Percentiles rank a stretch among this genome's conserved stretches.
These are phyloP conservation scores for Thymus quinquecostatus DNA, from an alignment of 257 asterid genomes.

Conservation along the genomic window DNA sequence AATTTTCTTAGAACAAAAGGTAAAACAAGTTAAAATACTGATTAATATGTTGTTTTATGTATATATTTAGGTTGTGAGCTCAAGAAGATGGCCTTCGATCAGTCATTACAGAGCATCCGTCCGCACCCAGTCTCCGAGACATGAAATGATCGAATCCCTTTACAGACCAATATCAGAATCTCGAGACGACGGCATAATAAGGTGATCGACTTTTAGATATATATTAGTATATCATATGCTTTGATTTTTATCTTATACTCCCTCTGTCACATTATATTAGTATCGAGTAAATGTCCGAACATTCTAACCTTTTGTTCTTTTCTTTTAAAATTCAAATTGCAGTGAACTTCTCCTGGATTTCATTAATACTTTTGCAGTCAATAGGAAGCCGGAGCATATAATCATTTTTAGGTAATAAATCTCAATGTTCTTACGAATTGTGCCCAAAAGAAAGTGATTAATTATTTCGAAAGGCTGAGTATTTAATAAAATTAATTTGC, in stretches of 20 bases:
- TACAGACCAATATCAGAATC: conserved; percentile 61
- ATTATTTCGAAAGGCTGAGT: no score
- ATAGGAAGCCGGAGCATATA: conserved; percentile 84
- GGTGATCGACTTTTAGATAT: conserved; percentile 39
- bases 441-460: no score
- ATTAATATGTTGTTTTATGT: not conserved
- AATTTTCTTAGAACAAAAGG: no score
- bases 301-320: no score
- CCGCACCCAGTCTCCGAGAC: conserved; percentile 91
- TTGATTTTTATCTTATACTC: no score
- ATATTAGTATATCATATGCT: no score
- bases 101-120: conserved; percentile 86
- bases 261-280: not conserved
- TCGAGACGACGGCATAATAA: conserved; percentile 81
- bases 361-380: conserved; percentile 51
- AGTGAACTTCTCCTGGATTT: conserved; percentile 82
- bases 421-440: no score
- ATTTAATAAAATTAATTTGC: no score
- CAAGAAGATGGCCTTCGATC: conserved; percentile 86
- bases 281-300: no score
- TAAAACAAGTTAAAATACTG: no score
- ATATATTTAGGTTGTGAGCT: conserved; percentile 75
- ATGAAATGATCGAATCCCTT: conserved; percentile 87
- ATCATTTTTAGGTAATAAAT: conserved; percentile 72
- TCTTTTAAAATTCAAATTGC: conserved; percentile 21